phyloP scores from a whole-genome alignment of 139 green algal genomes.

The Auxenochlorella pyrenoidosa region DNA sequence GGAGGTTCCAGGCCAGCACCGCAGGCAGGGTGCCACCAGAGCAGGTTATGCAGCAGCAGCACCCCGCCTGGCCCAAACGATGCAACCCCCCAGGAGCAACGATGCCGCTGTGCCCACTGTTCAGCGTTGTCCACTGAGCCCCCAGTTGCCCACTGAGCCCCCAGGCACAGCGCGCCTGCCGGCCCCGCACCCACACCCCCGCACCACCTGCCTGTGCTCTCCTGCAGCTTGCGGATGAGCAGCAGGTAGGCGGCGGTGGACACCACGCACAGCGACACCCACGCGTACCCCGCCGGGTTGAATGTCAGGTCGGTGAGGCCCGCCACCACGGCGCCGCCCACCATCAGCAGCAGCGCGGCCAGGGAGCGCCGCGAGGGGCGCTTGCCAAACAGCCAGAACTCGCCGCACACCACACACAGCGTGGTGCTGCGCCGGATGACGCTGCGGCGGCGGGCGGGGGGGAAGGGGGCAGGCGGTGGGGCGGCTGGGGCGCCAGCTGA shows the following conservation, averaged over 20 bases:
- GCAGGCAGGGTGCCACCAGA: no score
- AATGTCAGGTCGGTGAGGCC: conserved; percentile 59
- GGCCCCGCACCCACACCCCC: background rate
- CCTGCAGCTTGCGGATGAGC: conserved; percentile 52
- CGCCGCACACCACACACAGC: conserved; percentile 57
- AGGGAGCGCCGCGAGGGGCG: conserved; percentile 23
- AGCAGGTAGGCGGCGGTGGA: conserved; percentile 66
- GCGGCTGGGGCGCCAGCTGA: background rate
- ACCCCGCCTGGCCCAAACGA: no score
- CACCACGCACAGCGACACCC: conserved; percentile 57
- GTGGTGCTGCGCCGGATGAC: conserved; percentile 59
- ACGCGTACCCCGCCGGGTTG: conserved; percentile 59
- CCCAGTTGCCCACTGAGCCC: no score
- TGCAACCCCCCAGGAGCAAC: no score
- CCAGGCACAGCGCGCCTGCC: no score
- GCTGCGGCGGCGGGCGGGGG: conserved; percentile 25
- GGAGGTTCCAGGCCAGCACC: no score
- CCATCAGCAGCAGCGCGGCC: conserved; percentile 51
- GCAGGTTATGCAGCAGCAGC: no score
- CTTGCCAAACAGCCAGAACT: conserved; percentile 52
- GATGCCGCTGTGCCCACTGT: no score
- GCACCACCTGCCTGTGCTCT: conserved; percentile 38
- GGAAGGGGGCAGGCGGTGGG: background rate
- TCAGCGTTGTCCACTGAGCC: no score
- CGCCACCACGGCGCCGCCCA: conserved; percentile 54